Evolutionary conservation across 176 grass and related monocot species (phyloP).

Genomic region (Rhynchospora pubera): DNA sequence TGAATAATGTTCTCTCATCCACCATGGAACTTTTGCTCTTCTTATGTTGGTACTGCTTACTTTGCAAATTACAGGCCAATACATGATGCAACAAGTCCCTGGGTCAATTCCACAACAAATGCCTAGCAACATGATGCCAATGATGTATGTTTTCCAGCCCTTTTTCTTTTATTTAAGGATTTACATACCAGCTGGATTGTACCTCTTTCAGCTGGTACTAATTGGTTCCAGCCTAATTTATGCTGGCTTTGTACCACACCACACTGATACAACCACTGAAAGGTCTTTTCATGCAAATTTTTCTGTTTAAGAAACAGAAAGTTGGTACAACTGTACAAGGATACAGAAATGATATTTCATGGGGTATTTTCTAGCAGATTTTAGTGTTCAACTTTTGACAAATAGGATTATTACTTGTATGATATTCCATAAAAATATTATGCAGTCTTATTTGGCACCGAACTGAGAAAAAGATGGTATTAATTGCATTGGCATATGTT

Average conservation of each 20-base stretch:
- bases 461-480: neutral
- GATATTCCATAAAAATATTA: neutral
- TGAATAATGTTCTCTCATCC: neutral
- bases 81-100: constrained; percentile 63
- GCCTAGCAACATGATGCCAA: constrained; percentile 45
- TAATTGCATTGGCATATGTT: neutral
- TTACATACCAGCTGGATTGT: constrained; percentile 1
- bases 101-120: constrained; percentile 48
- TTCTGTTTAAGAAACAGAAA: neutral
- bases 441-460: neutral
- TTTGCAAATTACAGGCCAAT: constrained; percentile 53
- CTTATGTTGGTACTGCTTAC: neutral
- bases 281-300: neutral
- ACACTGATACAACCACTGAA: neutral
- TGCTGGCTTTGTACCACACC: neutral
- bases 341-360: neutral
- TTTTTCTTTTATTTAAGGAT: constrained; percentile 1
- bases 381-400: neutral
- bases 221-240: constrained; percentile 7
- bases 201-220: constrained; percentile 16
- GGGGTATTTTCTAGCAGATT: neutral
- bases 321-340: neutral
- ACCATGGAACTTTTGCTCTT: neutral
- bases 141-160: constrained; percentile 21
- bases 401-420: neutral